Evolutionary conservation across 2,329 filamentous ascomycete genomes (phyloP).

Genomic region (Aspergillus vadensis): DNA sequence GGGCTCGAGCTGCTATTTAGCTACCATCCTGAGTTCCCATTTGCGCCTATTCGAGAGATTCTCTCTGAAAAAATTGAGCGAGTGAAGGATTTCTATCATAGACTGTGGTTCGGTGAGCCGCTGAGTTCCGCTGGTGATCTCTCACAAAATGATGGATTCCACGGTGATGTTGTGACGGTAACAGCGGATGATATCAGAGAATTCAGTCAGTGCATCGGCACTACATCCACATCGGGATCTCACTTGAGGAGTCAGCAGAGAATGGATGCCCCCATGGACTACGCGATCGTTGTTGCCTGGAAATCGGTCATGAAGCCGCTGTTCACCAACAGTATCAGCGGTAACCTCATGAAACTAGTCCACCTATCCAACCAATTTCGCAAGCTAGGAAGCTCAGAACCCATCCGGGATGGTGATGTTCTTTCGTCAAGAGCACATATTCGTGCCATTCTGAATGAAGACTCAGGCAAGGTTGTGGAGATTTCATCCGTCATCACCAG

Average conservation of each 20-base stretch:
- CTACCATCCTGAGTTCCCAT: background rate
- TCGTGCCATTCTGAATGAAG: background rate
- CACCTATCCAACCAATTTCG: conserved; percentile 1
- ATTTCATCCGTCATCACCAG: background rate
- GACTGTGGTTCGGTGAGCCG: background rate
- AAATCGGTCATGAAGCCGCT: conserved; percentile 1
- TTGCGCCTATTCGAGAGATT: background rate
- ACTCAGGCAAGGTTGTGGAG: background rate
- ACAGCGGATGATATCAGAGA: background rate
- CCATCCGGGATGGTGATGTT: background rate
- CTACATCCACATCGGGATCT: background rate
- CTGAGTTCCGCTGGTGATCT: background rate
- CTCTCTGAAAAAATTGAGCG: background rate
- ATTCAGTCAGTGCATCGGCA: background rate
- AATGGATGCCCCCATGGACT: background rate
- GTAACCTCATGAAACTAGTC: background rate
- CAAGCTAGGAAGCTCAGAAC: background rate
- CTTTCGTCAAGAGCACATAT: background rate
- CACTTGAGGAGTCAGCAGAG: background rate
- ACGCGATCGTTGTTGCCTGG: background rate
- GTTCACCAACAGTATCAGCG: background rate
- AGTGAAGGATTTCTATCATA: conserved; percentile 1
- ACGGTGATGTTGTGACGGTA: background rate
- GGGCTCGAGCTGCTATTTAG: background rate
- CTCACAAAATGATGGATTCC: background rate